Evolutionary conservation across 495 filamentous ascomycete species (phyloP).

Genomic region (Oidiodendron maius): DNA sequence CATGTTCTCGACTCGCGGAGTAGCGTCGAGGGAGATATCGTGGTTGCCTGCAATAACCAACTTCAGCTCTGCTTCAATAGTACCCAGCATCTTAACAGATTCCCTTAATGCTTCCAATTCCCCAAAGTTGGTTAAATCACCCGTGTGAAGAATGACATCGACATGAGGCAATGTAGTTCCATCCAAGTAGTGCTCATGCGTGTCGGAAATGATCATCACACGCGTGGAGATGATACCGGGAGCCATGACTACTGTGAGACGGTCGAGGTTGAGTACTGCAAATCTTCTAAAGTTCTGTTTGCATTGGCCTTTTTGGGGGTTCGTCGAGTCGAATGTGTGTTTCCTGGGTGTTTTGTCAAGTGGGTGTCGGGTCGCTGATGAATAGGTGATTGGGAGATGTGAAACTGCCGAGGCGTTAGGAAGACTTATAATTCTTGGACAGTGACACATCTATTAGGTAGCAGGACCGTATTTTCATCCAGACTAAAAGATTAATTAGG

Average conservation of each 20-base stretch:
- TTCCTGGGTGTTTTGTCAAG: background rate
- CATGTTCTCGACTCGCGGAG: constrained; percentile 13
- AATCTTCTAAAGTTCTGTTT: no score
- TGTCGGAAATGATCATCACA: constrained; percentile 17
- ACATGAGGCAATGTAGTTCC: constrained; percentile 6
- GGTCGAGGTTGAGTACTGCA: no score
- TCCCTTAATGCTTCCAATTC: constrained; percentile 45
- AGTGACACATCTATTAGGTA: no score
- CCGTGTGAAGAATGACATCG: constrained; percentile 68
- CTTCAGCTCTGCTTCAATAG: constrained; percentile 60
- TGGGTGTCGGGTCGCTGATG: background rate
- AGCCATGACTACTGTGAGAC: constrained; percentile 7
- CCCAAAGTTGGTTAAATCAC: constrained; percentile 54
- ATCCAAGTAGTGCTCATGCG: constrained; percentile 12
- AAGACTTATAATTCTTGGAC: no score
- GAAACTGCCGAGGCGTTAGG: no score
- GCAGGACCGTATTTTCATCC: no score
- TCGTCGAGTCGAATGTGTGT: background rate
- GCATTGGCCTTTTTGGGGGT: no score
- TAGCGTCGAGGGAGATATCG: constrained; percentile 63
- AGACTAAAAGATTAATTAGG: no score
- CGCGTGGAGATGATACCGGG: constrained; percentile 9
- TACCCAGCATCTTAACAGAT: constrained; percentile 46
- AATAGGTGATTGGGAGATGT: no score
- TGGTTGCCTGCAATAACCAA: constrained; percentile 80